Base-by-base conservation (phyloP, 1,284 basidiomycete genomes). In the Heliocybe sulcata region DNA sequence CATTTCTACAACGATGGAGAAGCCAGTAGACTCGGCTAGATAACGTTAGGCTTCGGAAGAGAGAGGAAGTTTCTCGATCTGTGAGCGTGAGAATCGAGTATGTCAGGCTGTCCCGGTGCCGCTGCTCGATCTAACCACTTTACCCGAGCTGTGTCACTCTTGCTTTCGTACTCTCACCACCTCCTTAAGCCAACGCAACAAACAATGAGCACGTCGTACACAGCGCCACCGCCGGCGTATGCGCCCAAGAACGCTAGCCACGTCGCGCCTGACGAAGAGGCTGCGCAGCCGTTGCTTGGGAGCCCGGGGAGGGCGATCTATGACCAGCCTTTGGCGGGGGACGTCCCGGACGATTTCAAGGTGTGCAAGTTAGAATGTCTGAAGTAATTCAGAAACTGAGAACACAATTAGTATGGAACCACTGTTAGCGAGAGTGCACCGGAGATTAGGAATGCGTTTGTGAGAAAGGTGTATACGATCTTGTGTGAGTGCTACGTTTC, bases 291-390 rank as follows among this genome's bases (percentile, higher is more conserved):
- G 0, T 68, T 86, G 23, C 72, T 83, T 23, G 73, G 75, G 35
- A 75, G 67, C 63, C 27, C 42, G 19, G 61, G 67, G 49, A 74
- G 77, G 31, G 83, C 71, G 11, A 78, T 83, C 62, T 88, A 79
- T 61, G 77, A 90, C 68, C 87, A 90, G 62, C 85, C 88, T n/a
- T 74, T 69, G 22, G 70, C 69, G 51, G 85, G 76, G 49, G 89
- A 90, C 63, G 64, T 91, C 55, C 90, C 89, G 1, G 89, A 92
- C 65, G 89, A 92, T 67, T 92, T 92, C 79, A 88, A 91, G 80
- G 88, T 87, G 58, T 35, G 69, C 65, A 11, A 12, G 20, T 23
- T 54, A n/a, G 25, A 52, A 31, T 29, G 51, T 14, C 6, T 23
- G 31, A 31, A 25, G 47, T 45, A 55, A 61, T 49, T 56, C 53